Base-by-base conservation (phyloP, 2,329 filamentous ascomycete species). In the Xylaria sp. region DNA sequence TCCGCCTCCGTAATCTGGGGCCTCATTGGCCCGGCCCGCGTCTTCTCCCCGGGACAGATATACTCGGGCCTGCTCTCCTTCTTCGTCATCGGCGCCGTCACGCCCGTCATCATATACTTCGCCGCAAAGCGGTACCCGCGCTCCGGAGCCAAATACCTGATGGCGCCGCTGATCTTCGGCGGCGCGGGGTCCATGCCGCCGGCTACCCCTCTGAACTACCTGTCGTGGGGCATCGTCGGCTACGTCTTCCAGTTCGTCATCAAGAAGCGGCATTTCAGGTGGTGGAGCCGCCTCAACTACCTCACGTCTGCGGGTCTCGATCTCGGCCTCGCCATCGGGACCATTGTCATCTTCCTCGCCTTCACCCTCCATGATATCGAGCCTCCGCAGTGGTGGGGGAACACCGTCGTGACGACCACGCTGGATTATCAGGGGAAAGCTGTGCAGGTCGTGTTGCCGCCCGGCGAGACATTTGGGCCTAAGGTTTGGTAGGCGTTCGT, bases 261-360 rank as follows among this genome's bases (percentile, higher is more conserved):
- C 76, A 89, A 89, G 78, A 87, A 87, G 75, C 84, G 85, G 15
- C 85, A 88, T 78, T 89, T 88, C 70, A 85, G 82, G 34, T 94
- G 91, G 91, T 94, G 92, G 92, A 88, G 87, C 79, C 85, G 90
- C 32, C 87, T 92, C 76, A 93, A 93, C 81, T 93, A 92, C 75
- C 80, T 93, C 69, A 90, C 91, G 0, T 90, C 89, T 13, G 91
- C 90, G 0, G 91, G 88, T 0, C 82, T 94, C 57, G 91, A 93
- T 73, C 83, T 92, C 13, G 91, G 91, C 1, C 83, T 93, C 1
- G 90, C 89, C 1, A 81, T 93, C 32, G 85, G 84, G 20, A 92
- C 91, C 1, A 84, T 93, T 52, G 80, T 92, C 69, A 89, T 93
- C 72, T 92, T 94, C 82, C 88, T 93, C 70, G 87, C 88, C 0